Conservation (phyloP, 78 protist species). For the Dictyostelium capitatum region DNA sequence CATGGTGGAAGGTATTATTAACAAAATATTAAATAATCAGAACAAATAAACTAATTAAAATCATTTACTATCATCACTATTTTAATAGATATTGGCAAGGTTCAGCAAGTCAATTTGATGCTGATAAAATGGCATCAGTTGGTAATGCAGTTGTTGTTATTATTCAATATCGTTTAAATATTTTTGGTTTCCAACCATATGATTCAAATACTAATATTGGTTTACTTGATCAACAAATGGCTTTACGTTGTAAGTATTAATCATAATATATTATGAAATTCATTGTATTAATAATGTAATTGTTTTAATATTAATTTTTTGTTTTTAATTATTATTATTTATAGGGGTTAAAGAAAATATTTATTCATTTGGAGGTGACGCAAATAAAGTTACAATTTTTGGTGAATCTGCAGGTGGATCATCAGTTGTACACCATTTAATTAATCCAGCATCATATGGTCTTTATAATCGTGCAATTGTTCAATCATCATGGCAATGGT, state of each 20-base stretch:
- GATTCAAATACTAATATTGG: conserved; percentile 85
- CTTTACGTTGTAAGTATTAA: too few relatives aligned
- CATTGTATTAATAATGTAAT: too few relatives aligned
- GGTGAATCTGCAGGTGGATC: conserved; percentile 92
- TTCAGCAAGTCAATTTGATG: background rate
- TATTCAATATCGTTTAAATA: conserved; percentile 83
- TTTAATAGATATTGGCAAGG: conserved; percentile 75
- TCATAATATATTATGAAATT: too few relatives aligned
- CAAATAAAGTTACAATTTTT: conserved; percentile 77
- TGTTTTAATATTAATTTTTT: too few relatives aligned
- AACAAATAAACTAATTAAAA: too few relatives aligned
- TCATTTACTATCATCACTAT: too few relatives aligned
- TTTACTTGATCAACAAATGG: conserved; percentile 87
- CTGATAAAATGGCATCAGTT: conserved; percentile 22
- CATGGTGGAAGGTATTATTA: conserved; percentile 82
- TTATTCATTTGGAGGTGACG: conserved; percentile 87
- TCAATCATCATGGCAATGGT: conserved; percentile 67
- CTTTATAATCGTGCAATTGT: conserved; percentile 63
- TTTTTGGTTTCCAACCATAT: conserved; percentile 84
- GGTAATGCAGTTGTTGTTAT: conserved; percentile 82
- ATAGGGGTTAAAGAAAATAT: conserved; percentile 86
- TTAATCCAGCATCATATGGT: conserved; percentile 20
- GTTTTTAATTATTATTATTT: too few relatives aligned
- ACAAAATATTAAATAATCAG: too few relatives aligned
- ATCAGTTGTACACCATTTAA: conserved; percentile 68